Conservation (phyloP, 441 rosid species). For the Theobroma grandiflorum region DNA sequence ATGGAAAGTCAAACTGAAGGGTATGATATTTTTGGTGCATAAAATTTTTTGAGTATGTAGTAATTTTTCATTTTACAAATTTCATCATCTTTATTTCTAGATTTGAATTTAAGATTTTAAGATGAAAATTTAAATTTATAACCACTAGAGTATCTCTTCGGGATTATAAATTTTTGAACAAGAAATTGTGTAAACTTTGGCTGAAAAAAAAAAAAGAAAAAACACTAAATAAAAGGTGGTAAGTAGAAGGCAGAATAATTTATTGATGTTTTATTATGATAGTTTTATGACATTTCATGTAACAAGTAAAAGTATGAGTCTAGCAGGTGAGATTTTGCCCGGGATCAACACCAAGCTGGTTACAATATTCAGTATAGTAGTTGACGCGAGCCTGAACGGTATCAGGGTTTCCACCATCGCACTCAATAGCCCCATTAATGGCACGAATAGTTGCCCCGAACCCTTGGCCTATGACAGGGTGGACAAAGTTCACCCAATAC, state of each 20-base stretch:
- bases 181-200: background rate
- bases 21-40: too few relatives aligned
- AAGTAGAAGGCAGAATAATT: background rate
- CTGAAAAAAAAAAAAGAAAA: background rate
- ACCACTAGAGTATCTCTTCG: too few relatives aligned
- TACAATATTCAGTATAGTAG: slow-evolving; percentile 61
- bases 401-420: slow-evolving; percentile 53
- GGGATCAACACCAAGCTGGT: slow-evolving; percentile 61
- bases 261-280: background rate
- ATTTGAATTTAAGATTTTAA: too few relatives aligned
- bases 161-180: too few relatives aligned
- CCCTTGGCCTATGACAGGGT: slow-evolving; percentile 55
- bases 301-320: background rate
- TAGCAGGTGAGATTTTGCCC: slow-evolving; percentile 67
- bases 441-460: slow-evolving; percentile 72
- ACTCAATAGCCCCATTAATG: slow-evolving; percentile 64
- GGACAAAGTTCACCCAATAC: slow-evolving; percentile 68
- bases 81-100: too few relatives aligned
- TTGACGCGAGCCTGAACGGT: slow-evolving; percentile 51
- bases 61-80: too few relatives aligned
- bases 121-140: too few relatives aligned
- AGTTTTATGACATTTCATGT: background rate
- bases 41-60: too few relatives aligned
- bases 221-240: background rate
- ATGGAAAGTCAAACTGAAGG: too few relatives aligned